Percentiles rank a stretch among this genome's conserved stretches.
Conservation (phyloP, 768 basidiomycete genomes). For the Boletus patriciae region DNA sequence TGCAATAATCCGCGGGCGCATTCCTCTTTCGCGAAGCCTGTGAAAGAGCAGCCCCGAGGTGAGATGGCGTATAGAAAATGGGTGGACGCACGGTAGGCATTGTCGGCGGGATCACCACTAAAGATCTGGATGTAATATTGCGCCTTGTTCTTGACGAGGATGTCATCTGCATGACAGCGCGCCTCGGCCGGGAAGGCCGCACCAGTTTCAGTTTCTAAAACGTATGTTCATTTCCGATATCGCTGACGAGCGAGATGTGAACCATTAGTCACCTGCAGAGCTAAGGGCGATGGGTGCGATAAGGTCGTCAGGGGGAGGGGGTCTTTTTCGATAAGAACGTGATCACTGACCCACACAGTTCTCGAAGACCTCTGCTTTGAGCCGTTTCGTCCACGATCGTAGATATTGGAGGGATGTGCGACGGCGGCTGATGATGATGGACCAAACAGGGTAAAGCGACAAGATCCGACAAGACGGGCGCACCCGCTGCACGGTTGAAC, state of each 20-base stretch:
- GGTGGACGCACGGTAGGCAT: slow-evolving; percentile 19
- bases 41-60: background rate
- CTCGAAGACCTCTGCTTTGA: slow-evolving; percentile 49
- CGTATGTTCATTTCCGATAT: background rate
- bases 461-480: background rate
- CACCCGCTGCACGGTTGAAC: slow-evolving; percentile 46
- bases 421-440: slow-evolving; percentile 49
- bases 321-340: background rate
- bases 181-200: slow-evolving; percentile 50
- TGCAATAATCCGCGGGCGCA: slow-evolving; percentile 48
- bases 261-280: slow-evolving; percentile 47
- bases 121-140: slow-evolving; percentile 60
- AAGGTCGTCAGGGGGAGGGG: background rate
- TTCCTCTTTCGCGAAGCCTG: slow-evolving; percentile 64
- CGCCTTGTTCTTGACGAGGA: slow-evolving; percentile 49
- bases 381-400: slow-evolving; percentile 16
- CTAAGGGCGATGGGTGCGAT: slow-evolving; percentile 52
- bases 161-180: slow-evolving; percentile 56
- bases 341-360: slow-evolving; percentile 45
- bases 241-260: background rate
- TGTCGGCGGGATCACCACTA: slow-evolving; percentile 37
- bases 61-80: background rate
- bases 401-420: slow-evolving; percentile 48
- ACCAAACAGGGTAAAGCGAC: background rate
- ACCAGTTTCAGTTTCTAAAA: slow-evolving; percentile 57